phyloP scores from a whole-genome alignment of 2,329 filamentous ascomycete genomes.

The Cladophialophora chaetospira region DNA sequence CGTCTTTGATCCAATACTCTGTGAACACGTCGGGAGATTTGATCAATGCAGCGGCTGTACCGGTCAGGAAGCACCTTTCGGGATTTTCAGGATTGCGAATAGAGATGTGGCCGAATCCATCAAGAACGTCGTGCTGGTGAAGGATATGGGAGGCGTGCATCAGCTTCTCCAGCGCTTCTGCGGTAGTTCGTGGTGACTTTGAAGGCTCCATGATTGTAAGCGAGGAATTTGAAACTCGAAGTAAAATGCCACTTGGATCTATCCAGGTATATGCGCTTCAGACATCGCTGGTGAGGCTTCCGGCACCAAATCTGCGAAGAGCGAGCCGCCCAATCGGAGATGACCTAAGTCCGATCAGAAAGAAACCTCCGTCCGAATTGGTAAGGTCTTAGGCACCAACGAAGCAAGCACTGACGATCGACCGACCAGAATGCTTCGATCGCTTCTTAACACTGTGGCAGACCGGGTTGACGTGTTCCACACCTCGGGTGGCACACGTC shows the following conservation, averaged over 20 bases:
- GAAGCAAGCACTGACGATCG: neutral
- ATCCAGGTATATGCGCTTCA: too few species aligned
- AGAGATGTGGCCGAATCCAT: slow-evolving; percentile 4
- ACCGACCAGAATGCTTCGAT: neutral
- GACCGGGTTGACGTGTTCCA: too few species aligned
- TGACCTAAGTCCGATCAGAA: neutral
- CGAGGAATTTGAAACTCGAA: neutral
- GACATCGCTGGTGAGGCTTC: too few species aligned
- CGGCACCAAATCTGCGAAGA: too few species aligned
- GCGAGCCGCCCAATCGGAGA: too few species aligned
- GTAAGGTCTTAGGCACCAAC: too few species aligned
- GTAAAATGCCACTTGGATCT: too few species aligned
- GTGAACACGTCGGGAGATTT: neutral
- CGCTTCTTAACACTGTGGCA: neutral
- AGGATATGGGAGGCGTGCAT: slow-evolving; percentile 4
- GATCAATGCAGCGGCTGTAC: slow-evolving; percentile 2
- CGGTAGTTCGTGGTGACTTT: neutral
- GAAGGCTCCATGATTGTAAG: neutral
- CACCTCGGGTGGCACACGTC: neutral
- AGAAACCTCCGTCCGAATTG: too few species aligned
- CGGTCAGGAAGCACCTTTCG: neutral
- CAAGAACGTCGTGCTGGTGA: neutral
- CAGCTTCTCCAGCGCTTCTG: neutral
- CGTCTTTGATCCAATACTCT: neutral
- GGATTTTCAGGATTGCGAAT: slow-evolving; percentile 1